Evolutionary conservation across 768 basidiomycete species (phyloP).

Genomic region (Suillus weaverae): DNA sequence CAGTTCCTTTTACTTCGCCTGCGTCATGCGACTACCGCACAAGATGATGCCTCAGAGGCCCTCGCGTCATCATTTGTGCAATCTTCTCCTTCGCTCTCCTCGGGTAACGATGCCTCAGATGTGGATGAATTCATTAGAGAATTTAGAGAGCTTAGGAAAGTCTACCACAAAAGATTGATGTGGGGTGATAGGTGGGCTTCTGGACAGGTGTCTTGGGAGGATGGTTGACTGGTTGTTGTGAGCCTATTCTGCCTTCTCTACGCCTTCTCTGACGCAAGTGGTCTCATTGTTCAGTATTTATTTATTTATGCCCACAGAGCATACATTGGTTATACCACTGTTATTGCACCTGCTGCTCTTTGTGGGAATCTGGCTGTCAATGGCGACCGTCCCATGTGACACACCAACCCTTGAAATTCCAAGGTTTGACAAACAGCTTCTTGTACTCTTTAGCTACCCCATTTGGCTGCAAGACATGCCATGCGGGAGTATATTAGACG

Average conservation of each 20-base stretch:
- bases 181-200: conserved; percentile 87
- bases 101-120: conserved; percentile 39
- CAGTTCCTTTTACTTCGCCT: conserved; percentile 89
- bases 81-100: conserved; percentile 40
- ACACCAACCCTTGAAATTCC: neutral
- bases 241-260: neutral
- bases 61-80: conserved; percentile 84
- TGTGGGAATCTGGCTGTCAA: neutral
- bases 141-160: conserved; percentile 83
- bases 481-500: neutral
- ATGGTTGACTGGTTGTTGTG: conserved; percentile 30
- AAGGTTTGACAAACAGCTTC: neutral
- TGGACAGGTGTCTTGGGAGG: conserved; percentile 86
- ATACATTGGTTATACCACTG: neutral
- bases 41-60: conserved; percentile 87
- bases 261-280: neutral
- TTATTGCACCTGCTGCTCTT: neutral
- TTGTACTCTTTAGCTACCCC: neutral
- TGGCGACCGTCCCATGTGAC: neutral
- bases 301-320: neutral
- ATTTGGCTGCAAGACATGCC: neutral
- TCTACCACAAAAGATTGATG: conserved; percentile 91
- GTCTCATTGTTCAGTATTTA: neutral
- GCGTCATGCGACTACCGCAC: conserved; percentile 83
- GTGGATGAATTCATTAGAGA: conserved; percentile 86